These are phyloP conservation scores for Neophaeococcomyces mojaviensis DNA, from an alignment of 2,329 filamentous ascomycete genomes.

Conservation along the genomic window DNA sequence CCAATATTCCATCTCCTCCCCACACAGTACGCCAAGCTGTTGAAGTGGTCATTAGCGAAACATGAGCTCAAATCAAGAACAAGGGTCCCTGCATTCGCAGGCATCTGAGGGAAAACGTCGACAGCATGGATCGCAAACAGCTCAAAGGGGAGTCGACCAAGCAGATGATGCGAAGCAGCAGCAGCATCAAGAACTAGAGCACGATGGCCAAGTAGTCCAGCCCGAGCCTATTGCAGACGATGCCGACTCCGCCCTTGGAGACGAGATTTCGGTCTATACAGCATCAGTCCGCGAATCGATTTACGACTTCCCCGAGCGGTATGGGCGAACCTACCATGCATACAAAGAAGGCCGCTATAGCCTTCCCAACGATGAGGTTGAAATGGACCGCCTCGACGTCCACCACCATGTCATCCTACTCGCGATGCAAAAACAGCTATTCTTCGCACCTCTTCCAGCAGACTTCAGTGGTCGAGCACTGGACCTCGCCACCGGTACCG, in stretches of 20 bases:
- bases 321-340: conserved; percentile 20
- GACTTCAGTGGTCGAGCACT: conserved; percentile 22
- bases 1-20: no score
- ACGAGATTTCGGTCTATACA: not conserved
- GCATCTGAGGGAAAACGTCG: no score
- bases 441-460: conserved; percentile 16
- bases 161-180: no score
- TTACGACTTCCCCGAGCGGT: conserved; percentile 12
- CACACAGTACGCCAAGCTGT: no score
- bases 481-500: conserved; percentile 29
- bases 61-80: no score
- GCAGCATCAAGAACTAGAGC: no score
- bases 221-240: not conserved
- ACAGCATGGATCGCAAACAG: no score
- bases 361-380: conserved; percentile 31
- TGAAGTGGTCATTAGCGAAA: no score
- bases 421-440: conserved; percentile 15
- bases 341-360: conserved; percentile 24
- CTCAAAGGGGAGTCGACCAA: no score
- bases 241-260: conserved; percentile 9
- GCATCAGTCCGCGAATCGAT: conserved; percentile 8
- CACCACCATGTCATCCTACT: conserved; percentile 24
- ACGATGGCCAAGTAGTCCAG: not conserved
- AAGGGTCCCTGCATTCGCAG: no score
- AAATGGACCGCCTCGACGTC: conserved; percentile 31